Percentiles rank a stretch among this genome's conserved stretches.
These are phyloP conservation scores for Scalesia atractyloides DNA, from an alignment of 129 eudicot genomes.

Conservation along the genomic window DNA sequence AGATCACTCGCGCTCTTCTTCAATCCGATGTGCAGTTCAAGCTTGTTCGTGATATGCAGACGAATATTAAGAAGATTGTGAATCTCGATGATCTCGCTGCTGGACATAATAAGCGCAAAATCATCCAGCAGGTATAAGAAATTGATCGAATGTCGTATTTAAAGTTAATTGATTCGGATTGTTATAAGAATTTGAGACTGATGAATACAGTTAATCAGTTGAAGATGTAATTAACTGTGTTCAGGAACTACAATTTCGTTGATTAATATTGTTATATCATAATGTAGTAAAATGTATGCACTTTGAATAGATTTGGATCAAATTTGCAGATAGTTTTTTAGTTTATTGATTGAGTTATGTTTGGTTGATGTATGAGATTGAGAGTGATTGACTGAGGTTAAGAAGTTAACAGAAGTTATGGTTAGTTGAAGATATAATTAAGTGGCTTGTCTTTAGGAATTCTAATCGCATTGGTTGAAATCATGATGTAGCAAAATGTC, in stretches of 20 bases:
- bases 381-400: too few species aligned
- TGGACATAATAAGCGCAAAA: constrained; percentile 89
- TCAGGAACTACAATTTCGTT: background rate
- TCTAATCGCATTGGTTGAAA: too few species aligned
- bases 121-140: constrained; percentile 71
- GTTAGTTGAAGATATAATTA: too few species aligned
- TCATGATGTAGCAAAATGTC: background rate
- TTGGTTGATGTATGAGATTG: too few species aligned
- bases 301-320: background rate
- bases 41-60: constrained; percentile 80
- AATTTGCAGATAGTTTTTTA: background rate
- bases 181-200: too few species aligned
- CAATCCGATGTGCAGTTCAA: constrained; percentile 91
- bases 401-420: too few species aligned
- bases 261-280: background rate
- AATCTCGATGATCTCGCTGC: constrained; percentile 98
- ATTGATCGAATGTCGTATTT: background rate
- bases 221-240: background rate
- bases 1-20: constrained; percentile 90
- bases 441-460: too few species aligned
- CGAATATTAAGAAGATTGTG: constrained; percentile 84
- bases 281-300: background rate
- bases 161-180: background rate
- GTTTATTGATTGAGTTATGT: too few species aligned
- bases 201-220: too few species aligned